Conservation (phyloP, 2,329 filamentous ascomycete genomes). For the Neophaeococcomyces aloes region DNA sequence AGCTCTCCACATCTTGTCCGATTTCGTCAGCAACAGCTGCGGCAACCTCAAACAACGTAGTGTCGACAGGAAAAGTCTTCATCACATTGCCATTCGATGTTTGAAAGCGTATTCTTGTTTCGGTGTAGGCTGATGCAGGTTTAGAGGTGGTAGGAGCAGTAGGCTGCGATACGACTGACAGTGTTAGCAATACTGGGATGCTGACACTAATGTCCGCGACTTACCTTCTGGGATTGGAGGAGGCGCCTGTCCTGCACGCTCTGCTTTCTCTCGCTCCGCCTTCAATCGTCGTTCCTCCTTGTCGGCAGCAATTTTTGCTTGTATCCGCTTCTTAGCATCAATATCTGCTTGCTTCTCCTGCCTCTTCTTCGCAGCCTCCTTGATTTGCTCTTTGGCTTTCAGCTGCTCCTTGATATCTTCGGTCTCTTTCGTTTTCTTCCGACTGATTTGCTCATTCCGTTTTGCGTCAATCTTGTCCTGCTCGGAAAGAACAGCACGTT, state of each 20-base stretch:
- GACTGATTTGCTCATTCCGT: constrained; percentile 72
- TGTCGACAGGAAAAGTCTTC: constrained; percentile 81
- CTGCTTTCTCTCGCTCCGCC: constrained; percentile 74
- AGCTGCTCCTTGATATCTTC: constrained; percentile 88
- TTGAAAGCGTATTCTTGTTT: constrained; percentile 73
- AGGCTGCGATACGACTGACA: constrained; percentile 33
- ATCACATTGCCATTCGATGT: constrained; percentile 63
- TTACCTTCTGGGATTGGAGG: constrained; percentile 6
- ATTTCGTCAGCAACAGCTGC: constrained; percentile 62
- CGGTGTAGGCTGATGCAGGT: constrained; percentile 61
- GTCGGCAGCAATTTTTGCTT: constrained; percentile 88
- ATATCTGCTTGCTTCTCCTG: constrained; percentile 78
- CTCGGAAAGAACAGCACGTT: constrained; percentile 56
- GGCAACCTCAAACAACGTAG: constrained; percentile 86
- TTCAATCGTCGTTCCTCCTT: constrained; percentile 81
- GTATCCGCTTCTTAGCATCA: constrained; percentile 77
- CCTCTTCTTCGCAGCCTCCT: constrained; percentile 76
- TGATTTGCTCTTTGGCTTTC: constrained; percentile 77
- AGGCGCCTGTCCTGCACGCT: constrained; percentile 61
- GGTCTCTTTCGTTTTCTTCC: constrained; percentile 79
- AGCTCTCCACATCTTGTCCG: constrained; percentile 60
- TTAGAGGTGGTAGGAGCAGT: constrained; percentile 45
- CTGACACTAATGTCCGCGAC: too few relatives aligned
- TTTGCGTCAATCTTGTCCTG: constrained; percentile 73
- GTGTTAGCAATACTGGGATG: too few relatives aligned